Percentiles rank a stretch among this genome's conserved stretches.
Evolutionary conservation across 257 asterid genomes (phyloP).

Genomic region (Prunella vulgaris): DNA sequence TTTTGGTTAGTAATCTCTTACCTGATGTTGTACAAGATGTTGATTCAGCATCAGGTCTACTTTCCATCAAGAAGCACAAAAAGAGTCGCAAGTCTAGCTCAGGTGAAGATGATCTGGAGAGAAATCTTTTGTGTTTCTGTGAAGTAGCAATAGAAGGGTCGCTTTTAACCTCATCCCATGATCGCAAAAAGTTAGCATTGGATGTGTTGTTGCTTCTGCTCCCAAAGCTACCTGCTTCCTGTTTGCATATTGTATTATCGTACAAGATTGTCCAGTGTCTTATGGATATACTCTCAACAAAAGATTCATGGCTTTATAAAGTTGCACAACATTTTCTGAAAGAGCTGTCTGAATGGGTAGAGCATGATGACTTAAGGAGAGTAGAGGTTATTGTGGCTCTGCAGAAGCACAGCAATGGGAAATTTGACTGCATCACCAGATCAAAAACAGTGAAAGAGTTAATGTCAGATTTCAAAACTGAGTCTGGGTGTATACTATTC

Average conservation of each 20-base stretch:
- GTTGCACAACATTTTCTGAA: conserved; percentile 75
- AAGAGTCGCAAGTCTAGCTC: conserved; percentile 56
- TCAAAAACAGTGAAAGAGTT: conserved; percentile 72
- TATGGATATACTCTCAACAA: conserved; percentile 74
- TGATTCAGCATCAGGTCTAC: conserved; percentile 43
- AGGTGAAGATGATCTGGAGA: conserved; percentile 66
- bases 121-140: conserved; percentile 54
- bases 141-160: conserved; percentile 82
- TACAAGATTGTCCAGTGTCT: conserved; percentile 84
- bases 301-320: conserved; percentile 86
- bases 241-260: conserved; percentile 49
- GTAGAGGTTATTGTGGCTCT: conserved; percentile 83
- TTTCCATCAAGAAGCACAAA: conserved; percentile 71
- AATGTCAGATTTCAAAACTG: conserved; percentile 71
- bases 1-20: conserved; percentile 60
- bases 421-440: conserved; percentile 73
- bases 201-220: conserved; percentile 70
- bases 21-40: conserved; percentile 59
- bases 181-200: conserved; percentile 83
- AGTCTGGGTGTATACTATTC: conserved; percentile 70
- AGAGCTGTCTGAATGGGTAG: conserved; percentile 74
- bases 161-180: conserved; percentile 83
- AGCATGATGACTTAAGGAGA: conserved; percentile 64
- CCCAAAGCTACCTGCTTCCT: conserved; percentile 68
- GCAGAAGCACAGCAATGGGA: conserved; percentile 87